A percentile compares a stretch with the other conserved stretches of the same genome.
Evolutionary conservation across 2,329 filamentous ascomycete species (phyloP).

Genomic region (Coniochaeta sp.): DNA sequence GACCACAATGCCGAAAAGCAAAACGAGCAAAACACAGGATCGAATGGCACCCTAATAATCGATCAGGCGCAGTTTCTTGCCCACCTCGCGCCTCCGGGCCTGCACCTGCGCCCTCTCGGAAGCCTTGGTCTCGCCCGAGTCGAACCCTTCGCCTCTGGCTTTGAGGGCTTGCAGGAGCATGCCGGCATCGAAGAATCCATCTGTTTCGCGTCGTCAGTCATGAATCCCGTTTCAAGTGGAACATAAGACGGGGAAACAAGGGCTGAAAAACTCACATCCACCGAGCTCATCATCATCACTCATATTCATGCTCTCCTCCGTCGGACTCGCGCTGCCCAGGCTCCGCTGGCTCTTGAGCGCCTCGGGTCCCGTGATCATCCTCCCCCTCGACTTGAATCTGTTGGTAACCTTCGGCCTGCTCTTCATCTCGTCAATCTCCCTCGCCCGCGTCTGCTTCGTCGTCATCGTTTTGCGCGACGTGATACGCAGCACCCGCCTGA

Average conservation of each 20-base stretch:
- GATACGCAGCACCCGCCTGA: conserved; percentile 74
- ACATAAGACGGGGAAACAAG: conserved; percentile 7
- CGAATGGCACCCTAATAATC: conserved; percentile 47
- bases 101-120: conserved; percentile 54
- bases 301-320: conserved; percentile 61
- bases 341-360: conserved; percentile 30
- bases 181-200: conserved; percentile 95
- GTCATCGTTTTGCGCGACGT: conserved; percentile 41
- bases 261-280: conserved; percentile 68
- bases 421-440: conserved; percentile 39
- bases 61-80: conserved; percentile 64
- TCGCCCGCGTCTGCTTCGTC: conserved; percentile 40
- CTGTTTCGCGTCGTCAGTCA: conserved; percentile 38
- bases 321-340: conserved; percentile 50
- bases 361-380: conserved; percentile 58
- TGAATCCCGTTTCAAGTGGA: neutral
- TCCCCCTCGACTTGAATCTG: conserved; percentile 64
- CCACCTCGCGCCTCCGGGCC: conserved; percentile 58
- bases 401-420: conserved; percentile 28
- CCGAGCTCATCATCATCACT: conserved; percentile 87
- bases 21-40: neutral
- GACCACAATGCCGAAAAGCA: too few species aligned
- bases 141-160: conserved; percentile 52
- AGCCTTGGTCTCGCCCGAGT: conserved; percentile 43
- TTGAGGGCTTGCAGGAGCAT: conserved; percentile 89